Evolutionary conservation across 805 yeast species (phyloP).

Genomic region (Ogataea trehalophila): DNA sequence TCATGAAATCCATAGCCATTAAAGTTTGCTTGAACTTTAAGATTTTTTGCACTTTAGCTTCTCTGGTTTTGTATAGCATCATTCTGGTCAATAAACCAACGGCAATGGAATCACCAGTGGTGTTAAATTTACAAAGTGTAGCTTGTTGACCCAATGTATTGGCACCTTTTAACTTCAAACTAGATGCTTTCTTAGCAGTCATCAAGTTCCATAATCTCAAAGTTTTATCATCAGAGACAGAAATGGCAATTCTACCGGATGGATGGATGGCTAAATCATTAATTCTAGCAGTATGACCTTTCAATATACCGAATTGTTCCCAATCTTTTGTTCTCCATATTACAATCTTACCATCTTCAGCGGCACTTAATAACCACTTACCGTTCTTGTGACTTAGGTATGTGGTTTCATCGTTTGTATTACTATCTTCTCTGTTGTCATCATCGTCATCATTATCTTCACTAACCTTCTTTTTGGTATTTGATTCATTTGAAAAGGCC

Average conservation of each 20-base stretch:
- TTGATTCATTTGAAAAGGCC: constrained; percentile 56
- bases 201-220: constrained; percentile 90
- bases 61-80: constrained; percentile 57
- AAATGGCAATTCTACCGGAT: constrained; percentile 81
- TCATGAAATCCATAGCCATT: constrained; percentile 59
- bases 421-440: constrained; percentile 15
- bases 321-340: constrained; percentile 97
- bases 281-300: constrained; percentile 82
- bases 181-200: constrained; percentile 93
- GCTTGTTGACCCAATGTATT: constrained; percentile 56
- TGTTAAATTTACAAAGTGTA: constrained; percentile 23
- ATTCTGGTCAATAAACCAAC: constrained; percentile 70
- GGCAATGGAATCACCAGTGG: constrained; percentile 68
- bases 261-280: constrained; percentile 89
- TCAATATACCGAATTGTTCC: constrained; percentile 84
- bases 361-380: constrained; percentile 87
- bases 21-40: constrained; percentile 49
- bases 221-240: constrained; percentile 82
- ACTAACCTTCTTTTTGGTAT: neutral
- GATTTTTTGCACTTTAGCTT: constrained; percentile 54
- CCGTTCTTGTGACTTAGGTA: constrained; percentile 42
- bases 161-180: constrained; percentile 63
- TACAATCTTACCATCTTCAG: constrained; percentile 84
- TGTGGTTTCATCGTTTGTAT: neutral
- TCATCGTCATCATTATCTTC: constrained; percentile 14